These are phyloP conservation scores for Ogataea degrootiae DNA, from an alignment of 805 yeast species.

Conservation along the genomic window DNA sequence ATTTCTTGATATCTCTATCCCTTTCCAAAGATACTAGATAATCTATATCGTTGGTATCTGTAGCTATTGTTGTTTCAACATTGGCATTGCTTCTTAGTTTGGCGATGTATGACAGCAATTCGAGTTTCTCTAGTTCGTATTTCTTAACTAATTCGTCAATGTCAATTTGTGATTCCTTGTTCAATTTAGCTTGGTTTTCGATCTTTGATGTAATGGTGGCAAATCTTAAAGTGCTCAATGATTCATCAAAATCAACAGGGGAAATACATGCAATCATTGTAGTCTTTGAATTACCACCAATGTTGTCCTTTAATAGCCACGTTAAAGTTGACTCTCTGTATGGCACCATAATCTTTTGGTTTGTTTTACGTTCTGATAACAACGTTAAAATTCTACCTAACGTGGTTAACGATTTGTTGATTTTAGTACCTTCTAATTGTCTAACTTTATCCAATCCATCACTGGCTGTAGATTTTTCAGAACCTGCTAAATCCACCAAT, in stretches of 20 bases:
- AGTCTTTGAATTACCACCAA: slow-evolving; percentile 80
- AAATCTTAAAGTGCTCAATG: slow-evolving; percentile 68
- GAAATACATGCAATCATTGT: slow-evolving; percentile 87
- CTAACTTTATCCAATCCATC: slow-evolving; percentile 47
- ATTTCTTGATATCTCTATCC: slow-evolving; percentile 10
- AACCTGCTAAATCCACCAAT: slow-evolving; percentile 77
- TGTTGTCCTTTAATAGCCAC: slow-evolving; percentile 66
- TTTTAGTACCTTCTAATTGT: slow-evolving; percentile 69
- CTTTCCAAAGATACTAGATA: neutral
- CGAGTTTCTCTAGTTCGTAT: slow-evolving; percentile 23
- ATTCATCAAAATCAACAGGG: slow-evolving; percentile 74
- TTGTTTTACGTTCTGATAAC: slow-evolving; percentile 37
- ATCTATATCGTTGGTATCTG: neutral
- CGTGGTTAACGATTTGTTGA: slow-evolving; percentile 73
- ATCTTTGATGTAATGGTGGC: slow-evolving; percentile 74
- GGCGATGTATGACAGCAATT: slow-evolving; percentile 15
- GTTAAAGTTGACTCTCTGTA: slow-evolving; percentile 74
- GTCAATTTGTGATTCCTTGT: slow-evolving; percentile 37
- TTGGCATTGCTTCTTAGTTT: slow-evolving; percentile 6
- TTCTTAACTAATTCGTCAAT: slow-evolving; percentile 28
- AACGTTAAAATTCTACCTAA: slow-evolving; percentile 62
- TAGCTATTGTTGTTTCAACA: neutral
- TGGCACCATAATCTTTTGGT: slow-evolving; percentile 42
- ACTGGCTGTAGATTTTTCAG: slow-evolving; percentile 63
- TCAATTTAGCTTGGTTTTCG: slow-evolving; percentile 53